A percentile compares a stretch with the other conserved stretches of the same genome.
Evolutionary conservation across 2,329 filamentous ascomycete species (phyloP).

Genomic region (Penicillium sp.): DNA sequence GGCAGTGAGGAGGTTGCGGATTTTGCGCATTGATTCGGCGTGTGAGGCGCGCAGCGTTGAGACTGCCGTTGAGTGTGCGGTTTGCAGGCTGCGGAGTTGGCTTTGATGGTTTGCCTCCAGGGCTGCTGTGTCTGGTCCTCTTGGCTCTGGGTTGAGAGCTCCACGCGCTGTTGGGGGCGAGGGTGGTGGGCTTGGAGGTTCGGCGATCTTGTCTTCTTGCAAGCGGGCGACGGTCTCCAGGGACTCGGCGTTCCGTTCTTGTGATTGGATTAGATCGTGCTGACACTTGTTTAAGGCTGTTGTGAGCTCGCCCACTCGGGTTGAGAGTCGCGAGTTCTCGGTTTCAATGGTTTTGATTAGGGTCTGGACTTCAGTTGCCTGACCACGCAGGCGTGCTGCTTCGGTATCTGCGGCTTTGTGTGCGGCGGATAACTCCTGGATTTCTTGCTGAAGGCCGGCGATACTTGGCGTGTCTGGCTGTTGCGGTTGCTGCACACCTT

Average conservation of each 20-base stretch:
- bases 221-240: conserved; percentile 26
- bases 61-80: conserved; percentile 31
- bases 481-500: conserved; percentile 19
- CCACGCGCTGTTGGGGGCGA: conserved; percentile 20
- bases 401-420: conserved; percentile 30
- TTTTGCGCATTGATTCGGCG: conserved; percentile 30
- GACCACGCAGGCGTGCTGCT: conserved; percentile 29
- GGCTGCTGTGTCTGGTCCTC: conserved; percentile 12
- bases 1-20: conserved; percentile 27
- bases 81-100: conserved; percentile 31
- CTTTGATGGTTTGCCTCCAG: conserved; percentile 29
- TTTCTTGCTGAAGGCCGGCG: conserved; percentile 23
- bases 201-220: conserved; percentile 21
- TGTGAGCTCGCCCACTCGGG: conserved; percentile 30
- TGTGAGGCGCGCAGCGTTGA: conserved; percentile 33
- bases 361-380: conserved; percentile 30
- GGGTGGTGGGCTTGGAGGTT: conserved; percentile 27
- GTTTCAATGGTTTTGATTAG: conserved; percentile 33
- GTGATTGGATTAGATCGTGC: conserved; percentile 24
- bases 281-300: conserved; percentile 27
- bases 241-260: conserved; percentile 27
- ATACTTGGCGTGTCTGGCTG: conserved; percentile 12
- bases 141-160: conserved; percentile 2
- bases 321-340: conserved; percentile 33
- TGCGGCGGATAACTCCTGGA: conserved; percentile 23